Base-by-base conservation (phyloP, 352 stramenopile genomes). In the Phytophthora sansomeana region DNA sequence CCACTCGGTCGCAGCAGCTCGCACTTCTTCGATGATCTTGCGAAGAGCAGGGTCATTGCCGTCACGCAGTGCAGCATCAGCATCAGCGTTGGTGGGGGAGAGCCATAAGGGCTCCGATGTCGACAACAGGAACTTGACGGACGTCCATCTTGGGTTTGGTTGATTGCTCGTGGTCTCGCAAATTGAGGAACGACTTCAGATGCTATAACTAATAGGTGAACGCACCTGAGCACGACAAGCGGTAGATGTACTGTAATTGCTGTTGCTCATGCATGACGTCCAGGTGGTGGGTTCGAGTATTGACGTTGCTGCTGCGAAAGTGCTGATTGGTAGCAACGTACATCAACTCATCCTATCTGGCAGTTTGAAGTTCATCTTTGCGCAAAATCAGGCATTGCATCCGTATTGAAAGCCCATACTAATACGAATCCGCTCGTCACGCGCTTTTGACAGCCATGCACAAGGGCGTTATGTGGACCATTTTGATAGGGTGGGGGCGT, bases 41-140 rank as follows among this genome's bases (percentile, higher is more conserved):
- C 16, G 17, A 16, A 87, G 24, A 26, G 46, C 36, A 43, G 33
- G 50, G 8, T 71, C 42, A 1, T 67, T 43, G 0, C 49, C 10
- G 4, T 55, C 28, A 7, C 17, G 50, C 44, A 81, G 58, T 33
- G 42, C 59, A 0, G 53, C 43, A 4, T 75, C 60, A 38, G 83
- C 70, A 1, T 77, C 41, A 0, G 53, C 62, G 53, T 85, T 74
- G 36, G 38, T 74, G 26, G 55, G n/a, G 17, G 51, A 65, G 64
- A 28, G 58, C 63, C 53, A 85, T 86, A 35, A 90, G 59, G 39
- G 70, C 56, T 55, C 49, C 67, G 14, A 90, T 80, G 69, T 88
- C 77, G 50, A 90, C 49, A 26, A 79, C 65, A 0, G 77, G 77
- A 17, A 90, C 81, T 67, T 74, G 38, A 4, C 49, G 50, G 6